These are phyloP conservation scores for Naganishia friedmannii DNA, from an alignment of 768 basidiomycete species.

Conservation along the genomic window DNA sequence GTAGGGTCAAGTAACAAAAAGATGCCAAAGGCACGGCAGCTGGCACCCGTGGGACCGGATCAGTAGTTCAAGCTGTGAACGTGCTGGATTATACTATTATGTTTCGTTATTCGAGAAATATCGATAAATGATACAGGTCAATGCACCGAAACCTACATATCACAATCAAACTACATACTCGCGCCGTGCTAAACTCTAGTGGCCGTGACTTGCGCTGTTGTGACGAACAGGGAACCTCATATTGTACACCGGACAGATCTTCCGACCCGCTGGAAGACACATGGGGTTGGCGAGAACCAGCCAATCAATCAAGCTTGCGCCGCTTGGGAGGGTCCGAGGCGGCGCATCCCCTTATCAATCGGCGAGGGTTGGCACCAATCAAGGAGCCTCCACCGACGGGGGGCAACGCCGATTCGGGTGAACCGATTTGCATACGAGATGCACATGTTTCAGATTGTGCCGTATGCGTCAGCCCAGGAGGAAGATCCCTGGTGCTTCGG, in stretches of 20 bases:
- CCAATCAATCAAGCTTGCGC: not conserved
- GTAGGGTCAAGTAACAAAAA: conserved; percentile 59
- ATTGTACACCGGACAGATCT: no score
- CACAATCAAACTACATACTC: no score
- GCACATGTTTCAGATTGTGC: conserved; percentile 10
- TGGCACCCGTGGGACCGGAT: conserved; percentile 24
- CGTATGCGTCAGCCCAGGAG: not conserved
- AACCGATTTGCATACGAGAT: not conserved
- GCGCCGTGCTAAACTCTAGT: no score
- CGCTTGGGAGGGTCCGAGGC: no score
- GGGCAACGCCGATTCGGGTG: conserved; percentile 19
- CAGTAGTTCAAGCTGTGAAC: not conserved
- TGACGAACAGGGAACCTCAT: no score
- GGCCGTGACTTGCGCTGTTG: no score
- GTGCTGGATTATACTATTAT: no score
- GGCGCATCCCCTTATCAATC: not conserved
- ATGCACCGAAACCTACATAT: no score
- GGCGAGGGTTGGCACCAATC: conserved; percentile 16
- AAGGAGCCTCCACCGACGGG: not conserved
- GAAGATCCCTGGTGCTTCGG: not conserved
- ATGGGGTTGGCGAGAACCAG: no score
- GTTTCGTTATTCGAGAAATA: not conserved
- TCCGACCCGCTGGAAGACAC: no score
- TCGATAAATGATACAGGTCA: no score
- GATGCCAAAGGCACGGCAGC: conserved; percentile 70